Conservation (phyloP, 1,139 yeast genomes). For the Candida glucosophila region DNA sequence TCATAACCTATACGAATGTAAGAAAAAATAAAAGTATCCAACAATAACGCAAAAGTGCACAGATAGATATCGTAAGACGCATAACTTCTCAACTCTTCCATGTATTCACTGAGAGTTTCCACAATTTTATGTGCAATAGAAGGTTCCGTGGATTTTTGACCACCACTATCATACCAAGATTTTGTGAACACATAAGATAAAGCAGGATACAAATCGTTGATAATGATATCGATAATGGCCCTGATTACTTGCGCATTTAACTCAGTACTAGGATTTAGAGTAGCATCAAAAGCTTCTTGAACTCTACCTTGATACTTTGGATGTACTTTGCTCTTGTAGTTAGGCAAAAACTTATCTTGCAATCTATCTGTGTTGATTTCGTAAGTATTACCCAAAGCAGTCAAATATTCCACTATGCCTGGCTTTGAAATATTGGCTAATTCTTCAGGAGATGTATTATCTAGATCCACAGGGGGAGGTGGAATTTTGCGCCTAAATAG, state of each 20-base stretch:
- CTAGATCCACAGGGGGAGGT: constrained; percentile 22
- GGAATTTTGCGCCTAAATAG: constrained; percentile 29
- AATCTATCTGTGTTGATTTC: constrained; percentile 81
- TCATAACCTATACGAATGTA: constrained; percentile 41
- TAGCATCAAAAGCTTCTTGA: constrained; percentile 48
- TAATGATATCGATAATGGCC: constrained; percentile 57
- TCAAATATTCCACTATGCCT: constrained; percentile 72
- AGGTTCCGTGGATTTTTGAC: constrained; percentile 22
- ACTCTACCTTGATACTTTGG: constrained; percentile 52
- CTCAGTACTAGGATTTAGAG: constrained; percentile 68
- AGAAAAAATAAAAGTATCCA: constrained; percentile 34
- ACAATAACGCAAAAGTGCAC: constrained; percentile 34
- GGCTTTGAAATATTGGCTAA: constrained; percentile 55
- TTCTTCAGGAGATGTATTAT: constrained; percentile 37
- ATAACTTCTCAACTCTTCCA: constrained; percentile 52
- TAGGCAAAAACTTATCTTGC: constrained; percentile 64
- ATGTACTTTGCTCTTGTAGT: constrained; percentile 59
- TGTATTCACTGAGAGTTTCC: constrained; percentile 67
- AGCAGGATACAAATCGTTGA: constrained; percentile 54
- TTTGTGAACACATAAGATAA: constrained; percentile 32
- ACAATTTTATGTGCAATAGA: constrained; percentile 49
- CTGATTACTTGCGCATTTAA: constrained; percentile 64
- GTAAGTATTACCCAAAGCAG: constrained; percentile 76
- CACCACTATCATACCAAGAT: constrained; percentile 37
- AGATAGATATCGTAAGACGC: constrained; percentile 38